phyloP scores from a whole-genome alignment of 1,284 basidiomycete species.

The Schizophyllum amplum region DNA sequence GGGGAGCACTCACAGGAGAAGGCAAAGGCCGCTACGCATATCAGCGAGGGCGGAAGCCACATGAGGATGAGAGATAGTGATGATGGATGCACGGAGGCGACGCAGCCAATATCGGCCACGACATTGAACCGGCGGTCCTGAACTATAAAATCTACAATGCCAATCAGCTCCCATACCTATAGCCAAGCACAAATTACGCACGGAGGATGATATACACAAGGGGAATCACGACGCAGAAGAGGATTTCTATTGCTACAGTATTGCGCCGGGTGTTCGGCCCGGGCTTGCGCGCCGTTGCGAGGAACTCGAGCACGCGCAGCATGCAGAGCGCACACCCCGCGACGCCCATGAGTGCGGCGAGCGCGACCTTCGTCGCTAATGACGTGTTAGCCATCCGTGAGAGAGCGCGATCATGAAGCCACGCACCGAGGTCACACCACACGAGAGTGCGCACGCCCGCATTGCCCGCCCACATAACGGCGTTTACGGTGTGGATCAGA shows the following conservation, averaged over 20 bases:
- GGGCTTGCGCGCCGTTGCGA: constrained; percentile 29
- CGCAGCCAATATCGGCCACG: constrained; percentile 29
- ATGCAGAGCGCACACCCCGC: constrained; percentile 49
- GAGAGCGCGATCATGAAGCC: not conserved
- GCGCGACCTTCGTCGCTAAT: constrained; percentile 26
- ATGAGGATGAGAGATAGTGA: constrained; percentile 24
- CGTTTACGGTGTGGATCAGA: constrained; percentile 38
- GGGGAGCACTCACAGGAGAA: not conserved
- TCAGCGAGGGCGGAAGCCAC: constrained; percentile 20
- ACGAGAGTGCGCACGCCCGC: constrained; percentile 28
- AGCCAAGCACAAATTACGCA: constrained; percentile 23
- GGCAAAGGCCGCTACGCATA: not conserved
- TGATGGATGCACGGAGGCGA: constrained; percentile 25
- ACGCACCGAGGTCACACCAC: constrained; percentile 54
- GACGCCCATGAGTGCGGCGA: constrained; percentile 40
- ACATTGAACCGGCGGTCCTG: constrained; percentile 37
- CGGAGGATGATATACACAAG: constrained; percentile 41
- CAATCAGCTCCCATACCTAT: not conserved
- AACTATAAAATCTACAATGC: constrained; percentile 29
- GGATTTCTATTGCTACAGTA: constrained; percentile 29
- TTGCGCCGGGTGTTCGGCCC: constrained; percentile 25
- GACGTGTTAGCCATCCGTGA: not conserved
- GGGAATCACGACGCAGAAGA: constrained; percentile 41
- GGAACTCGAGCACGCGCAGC: constrained; percentile 36
- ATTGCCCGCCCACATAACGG: constrained; percentile 43